phyloP scores from a whole-genome alignment of 108 stramenopile genomes.

The Cyclostephanos tholiformis region DNA sequence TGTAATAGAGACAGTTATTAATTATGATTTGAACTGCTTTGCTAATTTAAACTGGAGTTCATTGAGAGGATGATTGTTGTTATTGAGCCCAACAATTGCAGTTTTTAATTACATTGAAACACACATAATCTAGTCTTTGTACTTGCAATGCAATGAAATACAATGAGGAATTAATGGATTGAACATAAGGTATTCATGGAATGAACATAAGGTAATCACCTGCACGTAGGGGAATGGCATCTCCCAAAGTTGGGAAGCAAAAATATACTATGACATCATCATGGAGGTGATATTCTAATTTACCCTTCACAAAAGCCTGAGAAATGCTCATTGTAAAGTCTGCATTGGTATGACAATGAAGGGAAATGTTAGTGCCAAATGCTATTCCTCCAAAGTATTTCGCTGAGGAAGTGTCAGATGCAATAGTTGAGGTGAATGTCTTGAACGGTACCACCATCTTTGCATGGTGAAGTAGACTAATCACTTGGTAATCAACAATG shows the following conservation, averaged over 20 bases:
- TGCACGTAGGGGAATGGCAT: not conserved
- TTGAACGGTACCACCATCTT: not conserved
- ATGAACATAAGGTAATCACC: not conserved
- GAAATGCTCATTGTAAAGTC: slow-evolving; percentile 3
- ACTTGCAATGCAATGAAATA: slow-evolving; percentile 9
- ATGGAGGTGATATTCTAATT: too few relatives aligned
- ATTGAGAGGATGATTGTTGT: not conserved
- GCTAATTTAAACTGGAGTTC: too few relatives aligned
- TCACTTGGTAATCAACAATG: not conserved
- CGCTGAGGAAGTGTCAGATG: not conserved
- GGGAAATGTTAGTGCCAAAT: not conserved
- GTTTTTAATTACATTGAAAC: not conserved
- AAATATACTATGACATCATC: too few relatives aligned
- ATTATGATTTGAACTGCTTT: too few relatives aligned
- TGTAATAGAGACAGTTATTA: too few relatives aligned
- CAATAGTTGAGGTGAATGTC: too few relatives aligned
- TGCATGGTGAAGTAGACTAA: not conserved
- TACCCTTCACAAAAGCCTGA: too few relatives aligned
- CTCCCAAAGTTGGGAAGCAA: too few relatives aligned
- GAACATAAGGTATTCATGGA: too few relatives aligned
- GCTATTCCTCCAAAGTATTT: not conserved
- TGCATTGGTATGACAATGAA: not conserved
- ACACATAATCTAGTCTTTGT: not conserved
- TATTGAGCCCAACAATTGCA: not conserved
- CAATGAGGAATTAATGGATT: not conserved